Conservation (phyloP, 176 grass and related monocot species). For the Rhynchospora tenuis region DNA sequence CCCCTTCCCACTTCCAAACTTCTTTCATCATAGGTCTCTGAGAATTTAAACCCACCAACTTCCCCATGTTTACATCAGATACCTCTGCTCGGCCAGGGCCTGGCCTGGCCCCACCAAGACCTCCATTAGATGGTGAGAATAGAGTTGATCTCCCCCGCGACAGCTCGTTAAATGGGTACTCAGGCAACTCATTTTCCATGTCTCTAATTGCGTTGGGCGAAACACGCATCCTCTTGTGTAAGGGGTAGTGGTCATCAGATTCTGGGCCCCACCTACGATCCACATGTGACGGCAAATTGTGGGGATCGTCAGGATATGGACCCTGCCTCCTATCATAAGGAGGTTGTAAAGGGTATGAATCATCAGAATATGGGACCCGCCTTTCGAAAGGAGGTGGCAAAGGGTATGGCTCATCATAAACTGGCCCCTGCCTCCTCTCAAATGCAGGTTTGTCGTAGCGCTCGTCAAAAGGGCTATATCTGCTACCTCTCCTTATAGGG, state of each 20-base stretch:
- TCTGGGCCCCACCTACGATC: not conserved
- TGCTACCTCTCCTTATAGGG: not conserved
- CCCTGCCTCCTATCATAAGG: constrained; percentile 2
- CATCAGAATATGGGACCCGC: not conserved
- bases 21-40: constrained; percentile 32
- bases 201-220: not conserved
- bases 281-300: not conserved
- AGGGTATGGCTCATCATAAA: constrained; percentile 13
- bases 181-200: constrained; percentile 69
- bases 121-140: not conserved
- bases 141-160: constrained; percentile 32
- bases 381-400: not conserved
- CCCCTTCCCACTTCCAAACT: constrained; percentile 96
- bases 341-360: not conserved
- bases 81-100: constrained; percentile 22
- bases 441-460: not conserved
- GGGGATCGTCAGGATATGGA: not conserved
- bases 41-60: constrained; percentile 38
- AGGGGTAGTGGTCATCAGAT: not conserved
- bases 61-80: constrained; percentile 27
- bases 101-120: not conserved
- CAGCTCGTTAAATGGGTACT: constrained; percentile 80
- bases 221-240: constrained; percentile 16
- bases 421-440: not conserved
- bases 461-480: constrained; percentile 8